Evolutionary conservation across 2,329 filamentous ascomycete species (phyloP).

Genomic region (Cercospora canescens): DNA sequence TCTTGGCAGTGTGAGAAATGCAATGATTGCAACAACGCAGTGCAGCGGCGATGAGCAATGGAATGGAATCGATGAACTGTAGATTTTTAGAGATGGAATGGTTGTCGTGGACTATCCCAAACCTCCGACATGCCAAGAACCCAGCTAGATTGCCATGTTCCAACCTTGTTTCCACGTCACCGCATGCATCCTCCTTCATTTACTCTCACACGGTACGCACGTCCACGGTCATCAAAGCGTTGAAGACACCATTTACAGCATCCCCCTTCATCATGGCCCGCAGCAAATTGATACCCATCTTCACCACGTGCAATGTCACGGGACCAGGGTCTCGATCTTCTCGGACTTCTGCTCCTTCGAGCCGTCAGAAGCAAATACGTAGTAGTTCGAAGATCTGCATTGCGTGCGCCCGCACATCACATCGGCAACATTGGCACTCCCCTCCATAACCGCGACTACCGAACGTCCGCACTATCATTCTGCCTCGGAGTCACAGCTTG

Average conservation of each 20-base stretch:
- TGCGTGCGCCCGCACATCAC: background rate
- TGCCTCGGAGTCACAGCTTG: background rate
- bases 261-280: no score
- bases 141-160: background rate
- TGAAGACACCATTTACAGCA: background rate
- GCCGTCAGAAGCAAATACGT: background rate
- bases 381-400: background rate
- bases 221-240: background rate
- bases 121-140: background rate
- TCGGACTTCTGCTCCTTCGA: no score
- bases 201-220: background rate
- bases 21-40: background rate
- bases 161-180: constrained; percentile 2
- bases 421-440: background rate
- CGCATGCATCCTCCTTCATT: background rate
- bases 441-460: background rate
- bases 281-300: no score
- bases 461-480: background rate
- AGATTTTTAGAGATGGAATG: background rate
- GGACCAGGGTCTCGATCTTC: background rate
- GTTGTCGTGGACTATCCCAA: background rate
- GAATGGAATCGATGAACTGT: background rate
- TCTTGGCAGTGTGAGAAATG: no score
- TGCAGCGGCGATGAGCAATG: background rate
- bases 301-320: background rate